Evolutionary conservation across 768 basidiomycete species (phyloP), one percentile per base, ranked within the genome.

Genomic region (Termitomyces sp.): DNA sequence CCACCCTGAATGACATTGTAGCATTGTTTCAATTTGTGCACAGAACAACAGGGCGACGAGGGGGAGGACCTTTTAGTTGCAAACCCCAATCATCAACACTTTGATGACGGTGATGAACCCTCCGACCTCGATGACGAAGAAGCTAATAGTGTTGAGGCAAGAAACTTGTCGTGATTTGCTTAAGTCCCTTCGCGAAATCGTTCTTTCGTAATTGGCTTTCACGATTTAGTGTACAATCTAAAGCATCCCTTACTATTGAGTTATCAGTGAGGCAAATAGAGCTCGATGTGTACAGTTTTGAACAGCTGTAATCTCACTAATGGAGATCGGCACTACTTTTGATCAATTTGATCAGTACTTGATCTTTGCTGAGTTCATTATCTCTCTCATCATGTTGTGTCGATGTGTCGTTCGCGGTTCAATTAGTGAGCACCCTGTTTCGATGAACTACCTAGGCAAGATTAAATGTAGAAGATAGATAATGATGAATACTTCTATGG

Each of bases 61-160:
- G 37, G 18, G 12, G 83, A 83, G 56, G 88, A 91, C 65, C 75
- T 90, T 22, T 74, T 90, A 12, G 74, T 87, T 4, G 77, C 78
- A 4, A 91, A 90, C 67, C 87, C 88, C 1, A 91, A 91, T 63
- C 87, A 85, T 60, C 65, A 59, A 31, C 43, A 47, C 27, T 44
- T 58, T 14, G 37, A 47, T 10, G 69, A 67, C 18, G 61, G 49
- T 4, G 61, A 59, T 20, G 60, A 53, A 16, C 53, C 46, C 54
- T 54, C 60, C 2, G 63, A 56, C 16, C 58, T 66, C 5, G 63
- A 64, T 5, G 53, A 61, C 24, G 63, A 66, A 31, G 67, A 64
- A 14, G 65, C 60, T 37, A 57, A 63, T 27, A 41, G 52, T 10
- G 44, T 37, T 13, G 37, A 52, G 41, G 48, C 31, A 48, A 16